phyloP scores from a whole-genome alignment of 2,329 filamentous ascomycete genomes.

The Monilinia laxa region DNA sequence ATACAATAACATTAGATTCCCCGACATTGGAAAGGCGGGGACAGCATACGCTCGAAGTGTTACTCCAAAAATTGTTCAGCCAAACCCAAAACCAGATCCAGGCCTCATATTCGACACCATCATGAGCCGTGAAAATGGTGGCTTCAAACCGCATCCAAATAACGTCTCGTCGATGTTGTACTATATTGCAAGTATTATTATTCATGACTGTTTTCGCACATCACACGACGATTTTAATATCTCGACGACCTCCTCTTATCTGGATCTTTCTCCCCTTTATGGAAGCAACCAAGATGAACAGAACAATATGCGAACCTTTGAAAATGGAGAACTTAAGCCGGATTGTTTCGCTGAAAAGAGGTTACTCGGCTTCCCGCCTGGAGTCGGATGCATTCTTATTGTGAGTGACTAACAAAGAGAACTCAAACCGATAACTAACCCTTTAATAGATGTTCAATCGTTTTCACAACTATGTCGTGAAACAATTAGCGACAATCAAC shows the following conservation, averaged over 20 bases:
- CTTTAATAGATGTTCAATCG: conserved; percentile 60
- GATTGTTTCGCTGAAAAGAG: conserved; percentile 70
- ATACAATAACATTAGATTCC: conserved; percentile 56
- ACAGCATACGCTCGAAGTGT: conserved; percentile 66
- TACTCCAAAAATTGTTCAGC: conserved; percentile 56
- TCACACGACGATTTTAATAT: conserved; percentile 26
- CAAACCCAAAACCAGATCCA: conserved; percentile 62
- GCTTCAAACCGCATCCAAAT: conserved; percentile 43
- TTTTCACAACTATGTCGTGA: conserved; percentile 84
- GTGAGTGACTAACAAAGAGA: conserved; percentile 9
- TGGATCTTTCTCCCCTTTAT: conserved; percentile 49
- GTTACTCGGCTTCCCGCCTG: conserved; percentile 66
- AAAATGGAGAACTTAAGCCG: conserved; percentile 68
- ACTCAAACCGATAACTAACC: conserved; percentile 40
- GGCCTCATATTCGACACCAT: conserved; percentile 55
- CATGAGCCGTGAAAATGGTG: conserved; percentile 47
- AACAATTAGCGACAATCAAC: conserved; percentile 77
- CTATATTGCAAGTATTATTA: conserved; percentile 52
- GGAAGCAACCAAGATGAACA: conserved; percentile 51
- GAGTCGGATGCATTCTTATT: conserved; percentile 66
- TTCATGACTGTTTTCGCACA: conserved; percentile 50
- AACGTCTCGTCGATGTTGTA: conserved; percentile 50
- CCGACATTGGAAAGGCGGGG: conserved; percentile 64
- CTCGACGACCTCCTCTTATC: conserved; percentile 43
- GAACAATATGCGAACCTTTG: conserved; percentile 56